phyloP scores from a whole-genome alignment of 164 flowering plant species.

The Aristolochia fimbriata region DNA sequence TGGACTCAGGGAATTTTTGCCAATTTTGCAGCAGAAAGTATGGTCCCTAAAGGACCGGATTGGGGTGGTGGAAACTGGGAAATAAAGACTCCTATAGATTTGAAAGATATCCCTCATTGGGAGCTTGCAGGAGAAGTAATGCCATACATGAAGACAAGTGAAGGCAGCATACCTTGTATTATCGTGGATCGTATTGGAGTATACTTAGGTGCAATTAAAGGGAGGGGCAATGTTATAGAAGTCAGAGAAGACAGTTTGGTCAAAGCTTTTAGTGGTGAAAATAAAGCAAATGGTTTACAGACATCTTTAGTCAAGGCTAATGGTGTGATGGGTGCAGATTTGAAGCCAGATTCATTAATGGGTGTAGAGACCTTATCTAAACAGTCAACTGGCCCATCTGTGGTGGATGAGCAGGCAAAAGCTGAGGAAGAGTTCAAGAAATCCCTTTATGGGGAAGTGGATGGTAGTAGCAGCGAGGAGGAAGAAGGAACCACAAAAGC shows the following conservation, averaged over 20 bases:
- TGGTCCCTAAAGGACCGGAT: conserved; percentile 98
- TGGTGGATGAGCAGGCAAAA: conserved; percentile 84
- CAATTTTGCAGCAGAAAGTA: conserved; percentile 97
- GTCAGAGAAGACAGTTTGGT: conserved; percentile 90
- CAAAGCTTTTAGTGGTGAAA: conserved; percentile 39
- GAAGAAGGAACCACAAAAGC: conserved; percentile 72
- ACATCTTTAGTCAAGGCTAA: conserved; percentile 28
- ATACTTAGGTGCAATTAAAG: conserved; percentile 84
- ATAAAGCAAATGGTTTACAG: conserved; percentile 35
- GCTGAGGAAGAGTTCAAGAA: conserved; percentile 95
- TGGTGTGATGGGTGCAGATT: conserved; percentile 21
- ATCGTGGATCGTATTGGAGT: conserved; percentile 91
- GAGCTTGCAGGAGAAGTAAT: conserved; percentile 89
- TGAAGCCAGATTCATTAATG: conserved; percentile 37
- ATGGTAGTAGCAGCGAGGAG: conserved; percentile 85
- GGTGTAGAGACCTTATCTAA: conserved; percentile 54
- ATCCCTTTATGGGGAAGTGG: conserved; percentile 67
- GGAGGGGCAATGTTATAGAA: conserved; percentile 88
- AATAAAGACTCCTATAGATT: conserved; percentile 71
- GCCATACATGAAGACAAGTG: conserved; percentile 97
- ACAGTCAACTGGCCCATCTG: conserved; percentile 27
- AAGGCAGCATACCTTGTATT: conserved; percentile 86
- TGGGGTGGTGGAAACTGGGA: conserved; percentile 99
- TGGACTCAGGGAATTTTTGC: conserved; percentile 99
- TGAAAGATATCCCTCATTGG: conserved; percentile 91